Percentiles rank a stretch among this genome's conserved stretches.
phyloP scores from a whole-genome alignment of 192 early-diverging fungal genomes.

The Piromyces sp. region DNA sequence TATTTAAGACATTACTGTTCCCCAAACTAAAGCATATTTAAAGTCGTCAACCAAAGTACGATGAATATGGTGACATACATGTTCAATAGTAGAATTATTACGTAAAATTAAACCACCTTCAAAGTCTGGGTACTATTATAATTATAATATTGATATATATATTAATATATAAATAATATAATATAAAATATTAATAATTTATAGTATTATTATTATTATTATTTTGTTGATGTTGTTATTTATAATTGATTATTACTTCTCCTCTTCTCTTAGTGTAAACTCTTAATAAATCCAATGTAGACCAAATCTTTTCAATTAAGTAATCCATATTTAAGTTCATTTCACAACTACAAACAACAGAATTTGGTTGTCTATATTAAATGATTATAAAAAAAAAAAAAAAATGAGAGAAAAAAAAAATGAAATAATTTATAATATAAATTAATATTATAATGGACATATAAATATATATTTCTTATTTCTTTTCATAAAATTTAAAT shows the following conservation, averaged over 20 bases:
- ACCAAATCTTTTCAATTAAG: slow-evolving; percentile 81
- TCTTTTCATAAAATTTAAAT: no score
- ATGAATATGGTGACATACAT: slow-evolving; percentile 78
- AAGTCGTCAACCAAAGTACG: slow-evolving; percentile 70
- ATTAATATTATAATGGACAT: no score
- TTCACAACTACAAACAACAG: slow-evolving; percentile 84
- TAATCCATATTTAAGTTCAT: slow-evolving; percentile 79
- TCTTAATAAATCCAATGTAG: slow-evolving; percentile 66
- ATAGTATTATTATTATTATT: no score
- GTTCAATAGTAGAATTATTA: slow-evolving; percentile 58
- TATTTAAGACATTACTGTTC: neutral
- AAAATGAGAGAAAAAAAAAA: no score
- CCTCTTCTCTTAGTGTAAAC: slow-evolving; percentile 95
- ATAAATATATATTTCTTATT: no score
- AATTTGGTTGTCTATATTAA: slow-evolving; percentile 35
- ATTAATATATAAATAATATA: no score
- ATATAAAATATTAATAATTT: no score
- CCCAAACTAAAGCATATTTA: slow-evolving; percentile 92
- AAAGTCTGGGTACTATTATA: slow-evolving; percentile 67
- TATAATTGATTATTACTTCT: slow-evolving; percentile 16
- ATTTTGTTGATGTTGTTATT: no score
- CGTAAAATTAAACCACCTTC: slow-evolving; percentile 79
- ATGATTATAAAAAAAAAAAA: neutral
- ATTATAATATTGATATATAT: neutral
- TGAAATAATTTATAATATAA: neutral